Conservation (phyloP, 163 green algal species). For the Trebouxia gelatinosa region DNA sequence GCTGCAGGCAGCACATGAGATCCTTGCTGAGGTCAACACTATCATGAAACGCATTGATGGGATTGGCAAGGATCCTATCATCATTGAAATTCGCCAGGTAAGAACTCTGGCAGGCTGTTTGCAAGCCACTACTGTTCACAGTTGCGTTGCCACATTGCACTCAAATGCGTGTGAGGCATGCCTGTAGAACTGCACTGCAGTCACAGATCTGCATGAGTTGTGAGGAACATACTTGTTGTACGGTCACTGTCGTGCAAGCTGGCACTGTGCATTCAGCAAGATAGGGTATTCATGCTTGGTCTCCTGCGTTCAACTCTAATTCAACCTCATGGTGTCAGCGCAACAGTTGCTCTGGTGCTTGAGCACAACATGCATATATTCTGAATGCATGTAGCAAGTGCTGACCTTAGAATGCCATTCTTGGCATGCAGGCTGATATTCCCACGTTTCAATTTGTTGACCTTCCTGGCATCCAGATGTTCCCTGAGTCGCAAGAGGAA, state of each 20-base stretch:
- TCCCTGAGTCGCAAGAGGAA: background rate
- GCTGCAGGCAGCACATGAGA: background rate
- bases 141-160: too few relatives aligned
- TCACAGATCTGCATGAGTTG: too few relatives aligned
- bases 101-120: too few relatives aligned
- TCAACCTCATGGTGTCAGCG: too few relatives aligned
- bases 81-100: background rate
- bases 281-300: too few relatives aligned
- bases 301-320: too few relatives aligned
- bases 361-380: too few relatives aligned
- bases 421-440: slow-evolving; percentile 5
- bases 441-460: slow-evolving; percentile 6
- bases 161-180: too few relatives aligned
- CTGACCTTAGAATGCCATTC: background rate
- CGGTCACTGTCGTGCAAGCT: background rate
- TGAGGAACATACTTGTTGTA: background rate
- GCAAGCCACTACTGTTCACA: too few relatives aligned
- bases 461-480: slow-evolving; percentile 8
- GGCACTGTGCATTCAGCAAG: background rate
- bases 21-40: background rate
- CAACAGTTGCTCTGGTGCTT: too few relatives aligned
- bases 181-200: too few relatives aligned
- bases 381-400: background rate
- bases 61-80: background rate
- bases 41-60: background rate